phyloP scores from a whole-genome alignment of 2,329 filamentous ascomycete species.

The Chaetomiaceae sp. region DNA sequence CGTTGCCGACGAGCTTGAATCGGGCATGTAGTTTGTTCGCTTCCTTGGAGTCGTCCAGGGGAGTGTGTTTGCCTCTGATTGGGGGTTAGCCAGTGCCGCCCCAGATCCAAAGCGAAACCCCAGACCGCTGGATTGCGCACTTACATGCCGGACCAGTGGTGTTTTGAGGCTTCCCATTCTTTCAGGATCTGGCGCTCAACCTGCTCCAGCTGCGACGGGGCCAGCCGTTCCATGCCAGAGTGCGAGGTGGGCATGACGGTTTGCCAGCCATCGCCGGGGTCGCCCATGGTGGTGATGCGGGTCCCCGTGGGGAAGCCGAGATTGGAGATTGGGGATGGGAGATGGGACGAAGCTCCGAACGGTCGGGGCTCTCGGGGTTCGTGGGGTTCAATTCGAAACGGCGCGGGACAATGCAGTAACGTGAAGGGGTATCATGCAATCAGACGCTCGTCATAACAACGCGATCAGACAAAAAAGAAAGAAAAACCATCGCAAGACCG shows the following conservation, averaged over 20 bases:
- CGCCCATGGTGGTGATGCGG: slow-evolving; percentile 23
- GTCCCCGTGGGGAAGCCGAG: slow-evolving; percentile 11
- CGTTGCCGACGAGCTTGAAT: slow-evolving; percentile 28
- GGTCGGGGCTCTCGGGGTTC: background rate
- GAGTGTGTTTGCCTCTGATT: slow-evolving; percentile 29
- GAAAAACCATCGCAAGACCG: no score
- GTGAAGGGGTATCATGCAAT: no score
- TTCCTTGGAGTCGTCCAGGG: slow-evolving; percentile 26
- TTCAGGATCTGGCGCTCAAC: slow-evolving; percentile 26
- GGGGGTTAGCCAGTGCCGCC: slow-evolving; percentile 7
- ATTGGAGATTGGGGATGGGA: background rate
- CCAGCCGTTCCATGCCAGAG: slow-evolving; percentile 24
- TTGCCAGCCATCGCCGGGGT: slow-evolving; percentile 27
- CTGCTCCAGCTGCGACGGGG: slow-evolving; percentile 26
- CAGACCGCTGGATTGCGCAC: background rate
- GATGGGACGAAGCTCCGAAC: background rate
- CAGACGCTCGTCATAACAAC: background rate
- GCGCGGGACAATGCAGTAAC: no score
- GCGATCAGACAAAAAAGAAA: no score
- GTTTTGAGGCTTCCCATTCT: slow-evolving; percentile 26
- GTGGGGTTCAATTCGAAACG: no score
- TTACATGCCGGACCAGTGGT: slow-evolving; percentile 30
- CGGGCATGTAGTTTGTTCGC: slow-evolving; percentile 29
- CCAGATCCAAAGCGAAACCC: no score
- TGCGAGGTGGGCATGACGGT: slow-evolving; percentile 28